Evolutionary conservation across 2,329 filamentous ascomycete species (phyloP).

Genomic region (Leptographium procerum): DNA sequence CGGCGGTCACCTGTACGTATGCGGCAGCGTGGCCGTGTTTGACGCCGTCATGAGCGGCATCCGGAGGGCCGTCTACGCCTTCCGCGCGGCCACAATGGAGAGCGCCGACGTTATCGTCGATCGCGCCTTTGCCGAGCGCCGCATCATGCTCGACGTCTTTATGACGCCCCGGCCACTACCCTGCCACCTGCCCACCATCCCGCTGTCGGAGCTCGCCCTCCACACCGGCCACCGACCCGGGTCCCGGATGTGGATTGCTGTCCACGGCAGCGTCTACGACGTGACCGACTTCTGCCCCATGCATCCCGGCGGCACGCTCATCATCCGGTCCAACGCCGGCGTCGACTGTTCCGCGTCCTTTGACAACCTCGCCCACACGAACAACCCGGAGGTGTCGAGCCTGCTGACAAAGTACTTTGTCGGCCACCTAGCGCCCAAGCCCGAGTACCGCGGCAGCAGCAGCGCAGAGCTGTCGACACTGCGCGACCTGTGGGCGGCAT

Average conservation of each 20-base stretch:
- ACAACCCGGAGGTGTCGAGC: constrained; percentile 41
- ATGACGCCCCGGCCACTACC: constrained; percentile 43
- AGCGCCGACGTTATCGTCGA: constrained; percentile 37
- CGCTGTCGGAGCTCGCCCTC: constrained; percentile 34
- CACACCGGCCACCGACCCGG: constrained; percentile 38
- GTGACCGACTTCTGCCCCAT: constrained; percentile 41
- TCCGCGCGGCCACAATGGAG: constrained; percentile 39
- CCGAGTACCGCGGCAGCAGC: constrained; percentile 29
- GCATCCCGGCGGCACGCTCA: constrained; percentile 41
- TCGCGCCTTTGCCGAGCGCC: constrained; percentile 41
- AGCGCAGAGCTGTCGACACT: constrained; percentile 33
- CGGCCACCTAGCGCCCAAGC: constrained; percentile 36
- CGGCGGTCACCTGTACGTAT: constrained; percentile 36
- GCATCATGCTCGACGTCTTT: constrained; percentile 46
- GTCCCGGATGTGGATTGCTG: constrained; percentile 37
- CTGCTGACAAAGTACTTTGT: constrained; percentile 43
- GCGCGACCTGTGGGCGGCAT: constrained; percentile 39
- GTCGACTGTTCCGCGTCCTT: constrained; percentile 41
- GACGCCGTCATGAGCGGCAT: constrained; percentile 45
- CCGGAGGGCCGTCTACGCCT: constrained; percentile 42
- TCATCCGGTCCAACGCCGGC: constrained; percentile 43
- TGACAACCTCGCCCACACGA: constrained; percentile 41
- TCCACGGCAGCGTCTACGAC: constrained; percentile 42
- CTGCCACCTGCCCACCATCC: constrained; percentile 37
- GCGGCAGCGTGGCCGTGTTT: constrained; percentile 35